Conservation (phyloP, 1,284 basidiomycete species). For the Naganishia liquefaciens region DNA sequence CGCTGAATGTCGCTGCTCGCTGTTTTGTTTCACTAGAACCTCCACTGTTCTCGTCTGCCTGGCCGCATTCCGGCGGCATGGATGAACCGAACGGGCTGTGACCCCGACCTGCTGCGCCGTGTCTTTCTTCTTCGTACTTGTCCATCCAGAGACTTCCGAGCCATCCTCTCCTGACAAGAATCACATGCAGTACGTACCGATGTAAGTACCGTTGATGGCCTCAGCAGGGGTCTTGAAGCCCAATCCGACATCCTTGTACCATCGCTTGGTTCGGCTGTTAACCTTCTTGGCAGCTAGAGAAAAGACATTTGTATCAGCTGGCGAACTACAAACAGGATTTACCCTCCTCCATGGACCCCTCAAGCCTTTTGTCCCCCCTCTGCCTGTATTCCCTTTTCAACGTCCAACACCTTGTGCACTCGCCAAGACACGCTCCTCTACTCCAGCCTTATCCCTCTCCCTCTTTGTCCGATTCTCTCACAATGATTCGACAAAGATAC, state of each 20-base stretch:
- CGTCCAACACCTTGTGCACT: neutral
- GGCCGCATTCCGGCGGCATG: too few species aligned
- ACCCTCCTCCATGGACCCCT: neutral
- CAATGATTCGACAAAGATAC: conserved; percentile 50
- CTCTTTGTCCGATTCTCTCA: neutral
- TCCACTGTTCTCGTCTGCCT: too few species aligned
- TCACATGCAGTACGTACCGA: conserved; percentile 58
- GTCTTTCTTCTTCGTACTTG: neutral
- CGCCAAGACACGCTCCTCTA: neutral
- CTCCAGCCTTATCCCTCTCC: neutral
- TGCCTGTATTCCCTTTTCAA: neutral
- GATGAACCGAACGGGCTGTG: neutral
- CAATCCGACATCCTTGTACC: conserved; percentile 98
- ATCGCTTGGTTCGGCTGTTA: conserved; percentile 90
- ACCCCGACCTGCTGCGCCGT: too few species aligned
- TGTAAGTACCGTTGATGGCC: conserved; percentile 95
- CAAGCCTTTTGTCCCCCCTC: neutral
- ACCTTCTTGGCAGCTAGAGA: conserved; percentile 53
- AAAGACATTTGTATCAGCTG: neutral
- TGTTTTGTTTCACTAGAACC: neutral
- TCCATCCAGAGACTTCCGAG: neutral
- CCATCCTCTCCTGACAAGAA: neutral
- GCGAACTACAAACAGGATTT: neutral
- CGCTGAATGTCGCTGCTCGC: neutral
- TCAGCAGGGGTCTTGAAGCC: conserved; percentile 96